phyloP scores from a whole-genome alignment of 345 rosid genomes.

The Lepidium aucheri region DNA sequence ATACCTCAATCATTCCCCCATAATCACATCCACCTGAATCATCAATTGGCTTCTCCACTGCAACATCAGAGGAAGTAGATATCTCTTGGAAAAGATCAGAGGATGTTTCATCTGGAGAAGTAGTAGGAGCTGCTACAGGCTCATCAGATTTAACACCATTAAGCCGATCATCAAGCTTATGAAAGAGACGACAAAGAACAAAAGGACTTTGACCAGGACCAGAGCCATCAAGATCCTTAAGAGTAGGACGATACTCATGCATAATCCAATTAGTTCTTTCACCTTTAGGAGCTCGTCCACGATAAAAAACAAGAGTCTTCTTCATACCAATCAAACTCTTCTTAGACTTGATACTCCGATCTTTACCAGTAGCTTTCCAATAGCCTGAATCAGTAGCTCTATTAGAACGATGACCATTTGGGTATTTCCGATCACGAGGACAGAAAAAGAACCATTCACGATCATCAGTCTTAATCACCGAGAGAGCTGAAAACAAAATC shows the following conservation, averaged over 20 bases:
- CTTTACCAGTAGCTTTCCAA: constrained; percentile 92
- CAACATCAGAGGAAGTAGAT: not conserved
- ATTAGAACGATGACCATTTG: constrained; percentile 2
- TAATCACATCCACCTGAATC: not conserved
- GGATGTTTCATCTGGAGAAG: not conserved
- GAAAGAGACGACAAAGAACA: not conserved
- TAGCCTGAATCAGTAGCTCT: constrained; percentile 44
- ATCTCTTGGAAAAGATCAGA: constrained; percentile 4
- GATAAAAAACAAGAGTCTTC: constrained; percentile 75
- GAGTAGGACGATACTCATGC: constrained; percentile 71
- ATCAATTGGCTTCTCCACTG: not conserved
- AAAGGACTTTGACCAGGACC: not conserved
- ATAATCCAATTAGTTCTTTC: constrained; percentile 79
- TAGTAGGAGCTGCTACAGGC: not conserved
- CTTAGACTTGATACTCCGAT: constrained; percentile 60
- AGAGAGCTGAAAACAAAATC: constrained; percentile 32
- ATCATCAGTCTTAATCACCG: constrained; percentile 71
- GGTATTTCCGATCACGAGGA: constrained; percentile 8
- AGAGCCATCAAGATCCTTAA: not conserved
- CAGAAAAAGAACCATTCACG: constrained; percentile 43
- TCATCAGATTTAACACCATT: constrained; percentile 2
- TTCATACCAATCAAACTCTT: constrained; percentile 65
- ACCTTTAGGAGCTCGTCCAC: constrained; percentile 87
- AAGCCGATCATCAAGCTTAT: not conserved
- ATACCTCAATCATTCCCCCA: constrained; percentile 5